Base-by-base conservation (phyloP, 192 early-diverging fungal species). In the Podochytrium sp. region DNA sequence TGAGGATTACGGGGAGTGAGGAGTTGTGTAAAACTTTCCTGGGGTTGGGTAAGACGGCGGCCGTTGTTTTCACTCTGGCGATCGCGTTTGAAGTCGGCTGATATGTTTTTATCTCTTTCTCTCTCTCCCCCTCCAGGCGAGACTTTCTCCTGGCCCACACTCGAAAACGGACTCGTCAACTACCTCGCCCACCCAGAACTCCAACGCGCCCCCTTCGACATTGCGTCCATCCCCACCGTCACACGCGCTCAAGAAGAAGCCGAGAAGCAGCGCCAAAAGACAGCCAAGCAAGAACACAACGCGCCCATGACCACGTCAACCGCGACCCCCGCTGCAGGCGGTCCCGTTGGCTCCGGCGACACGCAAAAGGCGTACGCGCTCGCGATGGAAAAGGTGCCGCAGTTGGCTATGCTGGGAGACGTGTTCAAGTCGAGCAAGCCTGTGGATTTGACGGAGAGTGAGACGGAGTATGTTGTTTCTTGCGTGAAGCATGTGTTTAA, bases 401-500 rank as follows among this genome's bases (percentile, higher is more conserved):
- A 93, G 78, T 87, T 99, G 69, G 89, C 91, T 2, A 81, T 87
- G 25, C 91, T 96, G 71, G 96, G 96, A 37, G 81, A 89, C 29
- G 78, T 97, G 65, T 92, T 96, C 87, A 96, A 95, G 72, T 94
- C 92, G 23, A 94, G 91, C 59, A 86, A 87, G 74, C 82, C 91
- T n/a, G 85, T 90, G 20, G 89, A 89, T 61, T 82, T 98, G 27
- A 98, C 96, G 20, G 98, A 99, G 76, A 84, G 89, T 12, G 98
- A 98, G 79, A 96, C 94, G 12, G 98, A 99, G 79, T 99, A 99
- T 82, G 90, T 91, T 32, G 95, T 99, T 58, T 81, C 85, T 25
- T 95, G 92, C 71, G 79, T 96, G 61, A 98, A 98, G 81, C 98
- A 99, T 69, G 87, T 96, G n/a, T 99, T 94, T 76, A 80, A 84